Conservation (phyloP, 371 early-diverging fungal species). For the Zancudomyces culisetae region DNA sequence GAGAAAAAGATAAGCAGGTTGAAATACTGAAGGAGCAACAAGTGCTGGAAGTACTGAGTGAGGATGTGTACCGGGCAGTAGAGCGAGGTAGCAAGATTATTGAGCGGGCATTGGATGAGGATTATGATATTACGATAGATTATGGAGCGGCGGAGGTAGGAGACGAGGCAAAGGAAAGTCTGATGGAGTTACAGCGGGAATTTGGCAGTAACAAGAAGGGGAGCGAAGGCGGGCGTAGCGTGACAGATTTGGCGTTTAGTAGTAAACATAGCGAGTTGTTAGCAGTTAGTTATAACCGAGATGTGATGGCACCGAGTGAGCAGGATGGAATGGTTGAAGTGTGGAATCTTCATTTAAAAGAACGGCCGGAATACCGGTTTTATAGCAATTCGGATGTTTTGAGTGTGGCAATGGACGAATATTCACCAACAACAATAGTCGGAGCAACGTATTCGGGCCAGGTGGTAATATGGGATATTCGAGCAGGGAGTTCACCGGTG, state of each 20-base stretch:
- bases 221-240: too few relatives aligned
- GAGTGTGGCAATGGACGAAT: constrained; percentile 69
- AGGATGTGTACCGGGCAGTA: constrained; percentile 61
- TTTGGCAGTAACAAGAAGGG: too few relatives aligned
- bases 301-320: constrained; percentile 62
- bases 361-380: constrained; percentile 87
- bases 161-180: constrained; percentile 37
- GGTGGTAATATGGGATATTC: constrained; percentile 88
- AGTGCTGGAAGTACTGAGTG: constrained; percentile 33
- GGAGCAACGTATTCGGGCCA: constrained; percentile 95
- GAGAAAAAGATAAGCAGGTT: constrained; percentile 8
- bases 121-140: constrained; percentile 82
- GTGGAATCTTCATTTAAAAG: constrained; percentile 76
- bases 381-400: constrained; percentile 85
- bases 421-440: constrained; percentile 74
- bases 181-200: too few relatives aligned
- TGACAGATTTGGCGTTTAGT: constrained; percentile 51
- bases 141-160: constrained; percentile 35
- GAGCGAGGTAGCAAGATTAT: constrained; percentile 68
- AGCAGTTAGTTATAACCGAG: constrained; percentile 78
- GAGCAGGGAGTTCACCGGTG: constrained; percentile 68
- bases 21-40: constrained; percentile 60
- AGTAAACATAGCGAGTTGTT: constrained; percentile 69
- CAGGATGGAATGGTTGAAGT: constrained; percentile 83
- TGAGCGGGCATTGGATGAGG: constrained; percentile 76